phyloP scores from a whole-genome alignment of 306 rosid species.

The Oxytropis ochrocephala region DNA sequence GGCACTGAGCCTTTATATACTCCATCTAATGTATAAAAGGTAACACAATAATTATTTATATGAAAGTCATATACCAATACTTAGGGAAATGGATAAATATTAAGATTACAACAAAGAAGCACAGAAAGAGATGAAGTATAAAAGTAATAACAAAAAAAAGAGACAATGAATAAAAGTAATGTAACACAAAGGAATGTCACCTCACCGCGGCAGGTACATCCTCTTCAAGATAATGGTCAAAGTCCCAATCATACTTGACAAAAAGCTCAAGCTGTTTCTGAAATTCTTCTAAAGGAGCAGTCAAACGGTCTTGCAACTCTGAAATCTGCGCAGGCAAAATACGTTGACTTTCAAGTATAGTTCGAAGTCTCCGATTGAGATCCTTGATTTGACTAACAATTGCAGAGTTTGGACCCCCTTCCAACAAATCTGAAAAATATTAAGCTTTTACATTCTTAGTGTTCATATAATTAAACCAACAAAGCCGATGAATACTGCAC shows the following conservation, averaged over 20 bases:
- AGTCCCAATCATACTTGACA: conserved; percentile 70
- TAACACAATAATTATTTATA: not conserved
- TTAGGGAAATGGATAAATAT: not conserved
- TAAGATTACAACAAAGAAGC: not conserved
- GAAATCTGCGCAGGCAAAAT: conserved; percentile 36
- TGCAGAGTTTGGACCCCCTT: conserved; percentile 23
- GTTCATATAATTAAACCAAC: conserved; percentile 10
- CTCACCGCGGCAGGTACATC: conserved; percentile 91
- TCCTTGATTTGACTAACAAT: conserved; percentile 31
- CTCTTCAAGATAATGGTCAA: conserved; percentile 79
- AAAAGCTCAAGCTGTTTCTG: conserved; percentile 48
- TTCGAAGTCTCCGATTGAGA: conserved; percentile 31
- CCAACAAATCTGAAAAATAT: conserved; percentile 14
- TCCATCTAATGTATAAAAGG: conserved; percentile 50
- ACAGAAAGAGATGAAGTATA: not conserved
- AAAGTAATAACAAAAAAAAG: too few species aligned
- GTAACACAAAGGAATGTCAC: conserved; percentile 37
- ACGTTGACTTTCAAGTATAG: conserved; percentile 35
- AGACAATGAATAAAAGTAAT: not conserved
- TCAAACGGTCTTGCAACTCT: conserved; percentile 43
- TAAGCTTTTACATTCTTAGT: not conserved
- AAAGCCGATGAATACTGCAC: too few species aligned
- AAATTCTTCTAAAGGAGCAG: conserved; percentile 40
- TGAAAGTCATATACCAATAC: not conserved
- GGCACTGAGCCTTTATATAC: conserved; percentile 60